Evolutionary conservation across 1,139 yeast species (phyloP), one percentile per base, ranked within the genome.

Genomic region (Kodamaea derodonti): DNA sequence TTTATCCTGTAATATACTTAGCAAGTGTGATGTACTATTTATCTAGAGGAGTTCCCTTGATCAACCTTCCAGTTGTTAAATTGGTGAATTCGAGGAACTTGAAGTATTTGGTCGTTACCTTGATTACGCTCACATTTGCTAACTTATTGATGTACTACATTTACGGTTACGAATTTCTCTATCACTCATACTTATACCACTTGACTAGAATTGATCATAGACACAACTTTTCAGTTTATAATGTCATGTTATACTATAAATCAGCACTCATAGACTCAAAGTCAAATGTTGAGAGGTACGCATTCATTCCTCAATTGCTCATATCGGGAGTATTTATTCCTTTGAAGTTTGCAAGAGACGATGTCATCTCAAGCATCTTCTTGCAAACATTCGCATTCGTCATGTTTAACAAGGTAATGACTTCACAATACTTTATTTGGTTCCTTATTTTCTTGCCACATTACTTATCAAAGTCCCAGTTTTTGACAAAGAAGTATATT

Each of bases 361-460:
- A 80, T 39, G 51, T 84, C 20, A 57, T 78, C n/a, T 72, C 83
- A 28, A 75, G 88, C 14, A 58, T 87, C 43, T 86, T 90, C 52
- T 56, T 88, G n/a, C 97, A 90, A 58, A 92, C 98, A 1, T 82
- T 87, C 57, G 75, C 87, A 20, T 92, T 92, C 62, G 96, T 90
- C 24, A 72, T 94, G 2, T 87, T 83, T 62, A 92, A 92, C 65
- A 92, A 92, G 60, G 97, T 92, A 24, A 84, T 95, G 50, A 92
- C 98, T 0, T 86, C 96, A 1, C 94, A 83, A 52, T 92, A 92
- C 58, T 92, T 92, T 57, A 78, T 90, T 47, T 92, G 98, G 97
- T 88, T 82, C 55, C 64, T 92, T 51, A 86, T 88, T 12, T 76
- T 88, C 47, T 59, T 88, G 31, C 97, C 97, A 1, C 77, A 85